Base-by-base conservation (phyloP, 106 monocot genomes). In the Acorus gramineus region DNA sequence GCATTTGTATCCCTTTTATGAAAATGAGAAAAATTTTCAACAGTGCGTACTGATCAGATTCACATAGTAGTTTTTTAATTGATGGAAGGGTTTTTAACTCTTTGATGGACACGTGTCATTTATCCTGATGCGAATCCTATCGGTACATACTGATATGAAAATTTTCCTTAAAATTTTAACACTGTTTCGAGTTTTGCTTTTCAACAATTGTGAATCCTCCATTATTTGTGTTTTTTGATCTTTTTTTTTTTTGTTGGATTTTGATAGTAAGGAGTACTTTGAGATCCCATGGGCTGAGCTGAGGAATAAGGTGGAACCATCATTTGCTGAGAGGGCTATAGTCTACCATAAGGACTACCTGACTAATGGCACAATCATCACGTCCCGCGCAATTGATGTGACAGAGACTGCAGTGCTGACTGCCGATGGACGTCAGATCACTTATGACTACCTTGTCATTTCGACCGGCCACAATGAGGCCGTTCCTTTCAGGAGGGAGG, bases 251-350 rank as follows among this genome's bases (percentile, higher is more conserved):
- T 3, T 6, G 14, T 1, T 51, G 14, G 28, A 28, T 46, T 28
- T 28, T 28, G 28, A 28, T 57, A 87, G 86, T 62, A 87, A 87
- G 65, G 86, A 87, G 47, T 87, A 87, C 57, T 75, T 87, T 66
- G 86, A 87, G 74, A 80, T 84, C 48, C 71, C 92, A 52, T 92
- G 92, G 92, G 84, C 86, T 6, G 63, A 64, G 13, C 45, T 80
- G 71, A 76, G 80, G 59, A 62, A 71, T 11, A 80, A 53, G 70
- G 80, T 80, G 6, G 80, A 76, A 49, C 80, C 80, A 51, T 66
- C 75, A 9, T 52, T 80, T 59, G 61, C 75, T 13, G 71, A 75
- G 66, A 80, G 76, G 71, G 63, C 80, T 46, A 3, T 80, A 48
- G 64, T 80, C 42, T 67, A 76, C 8, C 80, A 80, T 53, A 57